A percentile compares a stretch with the other conserved stretches of the same genome.
Evolutionary conservation across 306 rosid species (phyloP).

Genomic region (Cyamopsis tetragonoloba): DNA sequence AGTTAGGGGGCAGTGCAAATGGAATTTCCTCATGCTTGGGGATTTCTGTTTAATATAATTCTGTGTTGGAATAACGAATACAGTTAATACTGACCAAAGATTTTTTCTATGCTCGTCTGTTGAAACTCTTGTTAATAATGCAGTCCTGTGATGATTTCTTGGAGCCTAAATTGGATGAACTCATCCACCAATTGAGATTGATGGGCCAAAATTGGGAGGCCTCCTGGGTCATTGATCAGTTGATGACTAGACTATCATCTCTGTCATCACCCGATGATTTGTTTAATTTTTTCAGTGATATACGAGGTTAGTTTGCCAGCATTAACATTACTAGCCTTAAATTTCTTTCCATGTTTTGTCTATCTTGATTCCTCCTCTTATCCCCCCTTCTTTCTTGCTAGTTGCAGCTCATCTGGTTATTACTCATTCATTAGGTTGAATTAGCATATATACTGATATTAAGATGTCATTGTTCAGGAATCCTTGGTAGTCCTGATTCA

Average conservation of each 20-base stretch:
- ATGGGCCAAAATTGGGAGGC: slow-evolving; percentile 47
- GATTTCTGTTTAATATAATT: too few species aligned
- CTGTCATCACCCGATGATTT: slow-evolving; percentile 81
- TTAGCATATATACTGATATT: neutral
- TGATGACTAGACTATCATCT: slow-evolving; percentile 62
- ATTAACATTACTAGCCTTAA: neutral
- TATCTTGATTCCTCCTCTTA: neutral
- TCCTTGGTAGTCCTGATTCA: slow-evolving; percentile 70
- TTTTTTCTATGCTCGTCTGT: neutral
- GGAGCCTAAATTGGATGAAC: slow-evolving; percentile 88
- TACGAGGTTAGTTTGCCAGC: slow-evolving; percentile 60
- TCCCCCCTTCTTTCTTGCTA: neutral
- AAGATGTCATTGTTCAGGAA: slow-evolving; percentile 45
- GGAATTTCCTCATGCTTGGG: too few species aligned
- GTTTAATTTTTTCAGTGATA: slow-evolving; percentile 76
- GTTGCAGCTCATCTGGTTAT: neutral
- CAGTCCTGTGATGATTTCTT: slow-evolving; percentile 82
- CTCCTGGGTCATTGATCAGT: slow-evolving; percentile 55
- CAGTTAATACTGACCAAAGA: too few species aligned
- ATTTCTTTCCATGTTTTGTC: neutral
- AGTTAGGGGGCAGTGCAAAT: neutral
- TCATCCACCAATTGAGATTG: slow-evolving; percentile 63
- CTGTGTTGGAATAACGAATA: too few species aligned
- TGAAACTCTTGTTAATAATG: slow-evolving; percentile 4
- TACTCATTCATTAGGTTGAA: neutral